Conservation (phyloP, 2,329 filamentous ascomycete species). For the Alternaria ethzedia region DNA sequence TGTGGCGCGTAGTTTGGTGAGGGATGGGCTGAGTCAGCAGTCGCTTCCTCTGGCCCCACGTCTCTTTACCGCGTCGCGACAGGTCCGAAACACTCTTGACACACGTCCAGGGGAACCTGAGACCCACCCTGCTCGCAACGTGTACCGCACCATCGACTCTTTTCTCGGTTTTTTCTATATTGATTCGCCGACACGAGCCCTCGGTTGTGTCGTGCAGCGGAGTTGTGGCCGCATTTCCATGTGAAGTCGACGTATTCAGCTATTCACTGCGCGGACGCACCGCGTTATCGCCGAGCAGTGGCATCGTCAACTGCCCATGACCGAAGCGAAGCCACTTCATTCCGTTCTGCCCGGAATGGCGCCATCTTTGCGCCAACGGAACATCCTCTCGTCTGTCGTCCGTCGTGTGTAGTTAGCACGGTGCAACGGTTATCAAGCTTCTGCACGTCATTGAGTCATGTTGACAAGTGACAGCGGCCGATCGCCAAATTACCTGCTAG, state of each 20-base stretch:
- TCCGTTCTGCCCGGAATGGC: neutral
- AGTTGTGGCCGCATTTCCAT: conserved; percentile 12
- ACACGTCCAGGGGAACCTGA: conserved; percentile 27
- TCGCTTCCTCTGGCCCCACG: conserved; percentile 15
- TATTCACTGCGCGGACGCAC: conserved; percentile 10
- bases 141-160: conserved; percentile 31
- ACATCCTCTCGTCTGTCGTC: neutral
- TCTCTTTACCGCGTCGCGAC: conserved; percentile 27
- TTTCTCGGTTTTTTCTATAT: conserved; percentile 12
- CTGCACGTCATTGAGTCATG: conserved; percentile 20
- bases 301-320: conserved; percentile 1
- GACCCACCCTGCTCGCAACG: conserved; percentile 27
- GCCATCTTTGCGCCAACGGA: neutral
- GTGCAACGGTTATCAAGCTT: conserved; percentile 1
- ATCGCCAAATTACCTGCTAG: neutral
- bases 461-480: conserved; percentile 30
- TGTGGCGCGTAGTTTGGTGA: conserved; percentile 14
- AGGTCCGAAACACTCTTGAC: conserved; percentile 34
- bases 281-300: conserved; percentile 10
- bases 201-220: conserved; percentile 9
- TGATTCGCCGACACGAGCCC: conserved; percentile 27
- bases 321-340: conserved; percentile 4
- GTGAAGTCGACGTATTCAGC: conserved; percentile 5
- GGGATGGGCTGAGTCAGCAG: conserved; percentile 18
- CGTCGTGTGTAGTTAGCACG: neutral